phyloP scores from a whole-genome alignment of 2,329 filamentous ascomycete species.

The Ascosphaera aggregata region DNA sequence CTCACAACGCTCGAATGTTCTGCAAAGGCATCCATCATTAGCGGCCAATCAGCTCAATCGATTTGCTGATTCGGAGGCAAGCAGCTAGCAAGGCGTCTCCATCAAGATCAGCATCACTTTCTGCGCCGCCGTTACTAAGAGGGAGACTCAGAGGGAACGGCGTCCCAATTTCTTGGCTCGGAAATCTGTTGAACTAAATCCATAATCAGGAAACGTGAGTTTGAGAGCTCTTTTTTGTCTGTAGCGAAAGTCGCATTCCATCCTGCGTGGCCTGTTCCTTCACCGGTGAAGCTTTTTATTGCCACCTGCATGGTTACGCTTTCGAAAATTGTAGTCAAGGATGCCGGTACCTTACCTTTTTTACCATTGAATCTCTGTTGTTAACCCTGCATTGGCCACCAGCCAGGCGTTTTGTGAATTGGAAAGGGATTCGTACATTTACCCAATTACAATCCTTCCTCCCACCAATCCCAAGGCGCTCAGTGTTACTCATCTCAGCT shows the following conservation, averaged over 20 bases:
- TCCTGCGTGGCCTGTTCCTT: neutral
- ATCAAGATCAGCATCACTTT: neutral
- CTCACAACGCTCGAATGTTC: neutral
- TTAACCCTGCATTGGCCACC: neutral
- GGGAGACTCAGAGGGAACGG: neutral
- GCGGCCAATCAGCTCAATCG: neutral
- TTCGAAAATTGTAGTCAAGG: neutral
- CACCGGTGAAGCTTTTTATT: neutral
- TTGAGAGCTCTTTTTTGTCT: neutral
- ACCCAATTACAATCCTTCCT: neutral
- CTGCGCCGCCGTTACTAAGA: neutral
- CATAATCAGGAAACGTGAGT: neutral
- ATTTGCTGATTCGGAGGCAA: neutral
- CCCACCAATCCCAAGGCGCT: neutral
- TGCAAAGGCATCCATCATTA: neutral
- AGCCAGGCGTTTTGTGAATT: neutral
- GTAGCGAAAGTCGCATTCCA: neutral
- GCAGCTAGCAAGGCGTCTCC: neutral
- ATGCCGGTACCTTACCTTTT: neutral
- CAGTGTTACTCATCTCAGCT: neutral
- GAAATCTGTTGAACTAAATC: neutral
- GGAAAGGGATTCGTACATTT: neutral
- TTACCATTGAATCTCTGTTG: neutral
- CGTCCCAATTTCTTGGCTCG: neutral
- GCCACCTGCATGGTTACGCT: neutral